Evolutionary conservation across 805 yeast genomes (phyloP).

Genomic region (Brettanomyces anomalus): DNA sequence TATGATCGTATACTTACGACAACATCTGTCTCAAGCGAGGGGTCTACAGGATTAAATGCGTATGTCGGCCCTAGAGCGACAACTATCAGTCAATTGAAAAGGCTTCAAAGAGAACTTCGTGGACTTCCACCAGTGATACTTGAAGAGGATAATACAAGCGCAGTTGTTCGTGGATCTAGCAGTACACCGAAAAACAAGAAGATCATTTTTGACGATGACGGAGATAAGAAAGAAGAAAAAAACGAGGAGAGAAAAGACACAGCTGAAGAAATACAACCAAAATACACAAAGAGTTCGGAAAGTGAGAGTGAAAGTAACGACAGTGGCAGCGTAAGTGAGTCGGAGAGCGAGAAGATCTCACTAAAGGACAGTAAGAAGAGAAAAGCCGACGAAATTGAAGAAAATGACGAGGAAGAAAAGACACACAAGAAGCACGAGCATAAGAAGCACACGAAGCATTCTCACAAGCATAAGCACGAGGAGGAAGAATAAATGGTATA

Average conservation of each 20-base stretch:
- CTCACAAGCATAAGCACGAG: not conserved
- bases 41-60: not conserved
- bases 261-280: slow-evolving; percentile 3
- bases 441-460: too few relatives aligned
- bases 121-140: slow-evolving; percentile 28
- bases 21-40: not conserved
- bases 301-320: not conserved
- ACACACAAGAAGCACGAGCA: slow-evolving; percentile 1
- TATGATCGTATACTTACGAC: slow-evolving; percentile 12
- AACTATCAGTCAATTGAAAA: slow-evolving; percentile 24
- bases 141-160: slow-evolving; percentile 10
- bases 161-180: not conserved
- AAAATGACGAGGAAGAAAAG: not conserved
- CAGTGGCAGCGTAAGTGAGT: not conserved
- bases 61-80: slow-evolving; percentile 22
- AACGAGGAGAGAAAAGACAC: not conserved
- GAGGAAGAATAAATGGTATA: not conserved
- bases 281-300: not conserved
- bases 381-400: not conserved
- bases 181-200: slow-evolving; percentile 9
- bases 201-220: slow-evolving; percentile 13
- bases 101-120: slow-evolving; percentile 28
- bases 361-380: not conserved
- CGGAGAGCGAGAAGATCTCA: not conserved
- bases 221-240: not conserved